Base-by-base conservation (phyloP, 2,329 filamentous ascomycete genomes). In the Phaeoacremonium minimum region DNA sequence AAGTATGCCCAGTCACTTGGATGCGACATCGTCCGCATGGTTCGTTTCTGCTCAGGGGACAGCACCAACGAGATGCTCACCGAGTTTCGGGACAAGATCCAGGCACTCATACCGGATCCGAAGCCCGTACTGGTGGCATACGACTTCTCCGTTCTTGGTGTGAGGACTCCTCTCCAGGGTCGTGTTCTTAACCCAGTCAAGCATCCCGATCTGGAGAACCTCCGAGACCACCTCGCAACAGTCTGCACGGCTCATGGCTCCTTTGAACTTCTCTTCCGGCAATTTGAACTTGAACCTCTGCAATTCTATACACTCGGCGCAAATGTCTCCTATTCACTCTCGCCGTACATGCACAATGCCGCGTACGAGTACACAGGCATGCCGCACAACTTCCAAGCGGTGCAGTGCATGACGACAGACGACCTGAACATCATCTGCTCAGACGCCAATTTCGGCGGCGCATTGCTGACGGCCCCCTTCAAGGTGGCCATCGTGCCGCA, bases 311-410 rank as follows among this genome's bases (percentile, higher is more conserved):
- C 85, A 39, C 72, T 86, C 30, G 83, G 83, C 14, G 78, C 75
- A 18, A 80, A 78, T 43, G 75, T 84, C 15, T 77, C 74, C 31
- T 85, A 84, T 59, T 86, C 80, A 41, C 67, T 86, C 33, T 85
- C 82, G 1, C 83, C 84, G 1, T 77, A 79, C 8, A 87, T 87
- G 79, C 81, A 87, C 52, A 78, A 76, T 40, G 75, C 80, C 9
- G 83, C 83, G 9, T 87, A 82, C 52, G 66, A 72, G 34, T 72
- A 70, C 16, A 78, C 76, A 41, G 80, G 80, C 14, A 78, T 88
- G 73, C 76, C 75, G 4, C 83, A 87, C 51, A 68, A 69, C 5
- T 87, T 82, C 50, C 64, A 71, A 31, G 74, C 75, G 12, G 69
- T 75, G 29, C 72, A 79, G 45, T 80, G 80, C 30, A 62, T 71